Base-by-base conservation (phyloP, 1,139 yeast species). In the Suhomyces bribrorum region DNA sequence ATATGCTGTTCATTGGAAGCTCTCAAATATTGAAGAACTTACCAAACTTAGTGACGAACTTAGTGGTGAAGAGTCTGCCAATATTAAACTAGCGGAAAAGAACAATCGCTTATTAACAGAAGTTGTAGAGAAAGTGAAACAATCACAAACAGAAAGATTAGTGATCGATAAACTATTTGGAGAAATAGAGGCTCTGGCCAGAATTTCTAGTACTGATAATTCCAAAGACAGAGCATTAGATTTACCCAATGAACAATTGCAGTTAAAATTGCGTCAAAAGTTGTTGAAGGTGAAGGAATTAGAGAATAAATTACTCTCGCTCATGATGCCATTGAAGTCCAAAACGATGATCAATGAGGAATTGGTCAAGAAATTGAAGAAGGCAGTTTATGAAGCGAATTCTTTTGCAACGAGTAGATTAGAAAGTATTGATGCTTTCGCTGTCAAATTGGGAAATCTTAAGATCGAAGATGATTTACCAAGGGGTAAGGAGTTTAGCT, bases 261-360 rank as follows among this genome's bases (percentile, higher is more conserved):
- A 50, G 34, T 30, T 32, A 2, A 41, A 37, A 2, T 38, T 48
- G 37, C 40, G 51, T 13, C 37, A 44, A 33, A 51, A 50, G 29
- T 34, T 51, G 23, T 41, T 46, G 5, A 34, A 34, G 12, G 47
- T 52, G 29, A 40, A 41, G 34, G 17, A 26, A 11, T 41, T 48
- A n/a, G 48, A 44, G 13, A 46, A 44, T n/a, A 45, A 47, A 16
- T 42, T 49, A 11, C 31, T 48, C 18, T 31, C 41, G 22, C 45
- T 43, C 29, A 44, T 57, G 46, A 40, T 54, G 31, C 55, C 59
- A 5, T 43, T 55, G 17, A 55, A 53, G 33, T 51, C 57, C 5
- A 41, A 35, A 23, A 29, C 39, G 4, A 32, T 36, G 14, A 26
- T 43, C 7, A 33, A 36, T 16, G 44, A 43, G 12, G 45, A 34